These are phyloP conservation scores for Alliaria petiolata DNA, from an alignment of 345 rosid genomes.

Conservation along the genomic window DNA sequence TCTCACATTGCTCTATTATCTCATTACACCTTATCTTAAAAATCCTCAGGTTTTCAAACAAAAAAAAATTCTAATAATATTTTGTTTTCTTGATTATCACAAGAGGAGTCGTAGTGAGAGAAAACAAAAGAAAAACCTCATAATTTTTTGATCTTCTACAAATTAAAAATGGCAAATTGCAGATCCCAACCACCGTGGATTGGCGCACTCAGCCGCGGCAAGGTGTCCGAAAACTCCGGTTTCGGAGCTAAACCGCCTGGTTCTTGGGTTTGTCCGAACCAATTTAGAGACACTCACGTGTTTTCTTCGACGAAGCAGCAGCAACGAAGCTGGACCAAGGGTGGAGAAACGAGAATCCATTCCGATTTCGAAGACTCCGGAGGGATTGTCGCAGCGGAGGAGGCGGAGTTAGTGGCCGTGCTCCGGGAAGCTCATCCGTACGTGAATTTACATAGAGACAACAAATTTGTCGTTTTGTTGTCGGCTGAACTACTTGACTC, in stretches of 20 bases:
- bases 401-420: constrained; percentile 11
- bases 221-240: neutral
- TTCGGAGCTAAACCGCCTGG: neutral
- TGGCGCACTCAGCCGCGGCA: neutral
- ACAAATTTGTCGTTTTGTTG: constrained; percentile 19
- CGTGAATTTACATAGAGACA: constrained; percentile 20
- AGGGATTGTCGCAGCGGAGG: neutral
- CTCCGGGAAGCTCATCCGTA: constrained; percentile 24
- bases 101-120: neutral
- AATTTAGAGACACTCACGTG: neutral
- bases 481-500: constrained; percentile 13
- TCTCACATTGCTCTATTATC: neutral
- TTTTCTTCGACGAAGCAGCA: neutral
- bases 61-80: neutral
- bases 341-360: neutral
- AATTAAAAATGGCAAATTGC: neutral
- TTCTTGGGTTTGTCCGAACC: constrained; percentile 6
- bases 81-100: neutral
- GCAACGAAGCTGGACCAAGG: neutral
- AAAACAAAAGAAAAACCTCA: neutral
- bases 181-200: neutral
- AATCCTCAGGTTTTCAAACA: neutral
- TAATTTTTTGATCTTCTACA: neutral
- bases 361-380: neutral
- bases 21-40: neutral